phyloP scores from a whole-genome alignment of 306 rosid genomes.

The Citrullus mucosospermus region DNA sequence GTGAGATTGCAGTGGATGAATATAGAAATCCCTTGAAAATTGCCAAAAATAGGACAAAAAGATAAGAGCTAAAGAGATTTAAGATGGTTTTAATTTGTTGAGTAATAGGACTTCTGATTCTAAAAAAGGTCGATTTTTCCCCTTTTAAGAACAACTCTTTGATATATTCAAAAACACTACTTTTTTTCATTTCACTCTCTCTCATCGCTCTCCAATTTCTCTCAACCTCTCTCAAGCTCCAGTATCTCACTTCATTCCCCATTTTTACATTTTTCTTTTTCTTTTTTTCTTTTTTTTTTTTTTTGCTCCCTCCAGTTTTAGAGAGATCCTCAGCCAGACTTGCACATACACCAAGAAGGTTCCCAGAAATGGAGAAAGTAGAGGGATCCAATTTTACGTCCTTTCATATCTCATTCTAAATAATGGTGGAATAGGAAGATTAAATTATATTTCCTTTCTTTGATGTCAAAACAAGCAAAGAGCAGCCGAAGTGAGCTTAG shows the following conservation, averaged over 20 bases:
- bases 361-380: conserved; percentile 23
- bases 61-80: not conserved
- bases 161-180: too few species aligned
- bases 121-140: not conserved
- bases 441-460: not conserved
- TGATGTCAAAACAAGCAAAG: not conserved
- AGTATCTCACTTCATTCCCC: not conserved
- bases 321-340: conserved; percentile 62
- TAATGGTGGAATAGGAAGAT: not conserved
- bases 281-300: too few species aligned
- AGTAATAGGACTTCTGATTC: too few species aligned
- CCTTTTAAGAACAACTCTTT: not conserved
- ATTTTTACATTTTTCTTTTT: not conserved
- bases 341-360: conserved; percentile 57
- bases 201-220: too few species aligned
- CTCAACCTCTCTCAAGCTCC: too few species aligned
- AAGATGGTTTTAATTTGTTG: not conserved
- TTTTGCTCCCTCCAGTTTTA: conserved; percentile 29
- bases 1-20: not conserved
- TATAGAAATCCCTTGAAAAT: not conserved
- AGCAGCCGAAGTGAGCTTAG: too few species aligned
- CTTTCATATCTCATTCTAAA: not conserved
- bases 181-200: too few species aligned
- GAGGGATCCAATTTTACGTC: not conserved
- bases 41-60: not conserved